Evolutionary conservation across 2,329 filamentous ascomycete species (phyloP), one percentile per base, ranked within the genome.

Genomic region (Cladophialophora psammophila): DNA sequence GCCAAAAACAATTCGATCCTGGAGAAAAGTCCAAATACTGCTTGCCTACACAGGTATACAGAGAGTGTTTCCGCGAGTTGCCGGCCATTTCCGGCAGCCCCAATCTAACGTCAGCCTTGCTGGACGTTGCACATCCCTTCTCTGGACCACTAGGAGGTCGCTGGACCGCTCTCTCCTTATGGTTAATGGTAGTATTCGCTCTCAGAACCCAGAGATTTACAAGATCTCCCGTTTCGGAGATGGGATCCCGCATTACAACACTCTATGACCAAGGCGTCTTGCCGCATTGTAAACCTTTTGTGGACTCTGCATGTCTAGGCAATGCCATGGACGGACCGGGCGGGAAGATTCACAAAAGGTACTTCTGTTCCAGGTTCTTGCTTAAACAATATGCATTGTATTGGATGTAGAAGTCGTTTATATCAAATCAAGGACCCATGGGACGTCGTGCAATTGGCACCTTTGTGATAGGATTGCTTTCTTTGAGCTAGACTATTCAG

Each of bases 101-200:
- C 10, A 3, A 26, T 50, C 45, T 20, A 50, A 26, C 45, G 45
- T 50, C 45, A 50, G 52, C 52, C 52, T 34, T 35, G n/a, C 52
- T 10, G 7, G 34, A 32, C n/a, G 40, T n/a, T 42, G 40, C 4
- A 32, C 26, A 20, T 32, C 32, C 2, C 20, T 54, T 54, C 50
- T 32, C 10, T 18, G 6, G 50, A n/a, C 50, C 50, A 45, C 40
- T 45, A 45, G 40, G 10, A 50, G 20, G 20, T 7, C 5, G 5
- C 13, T 50, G n/a, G 45, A 50, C 8, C 1, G 9, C 26, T 50
- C 18, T 20, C 45, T 26, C 18, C 8, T 26, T 50, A 50, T 26
- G 45, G 45, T 50, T 26, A 50, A 50, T 26, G 18, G 45, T 50
- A 1, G 26, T 13, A 31, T 26, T 50, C 26, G 45, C 45, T 7